Evolutionary conservation across 129 eudicot species (phyloP).

Genomic region (Rutidosis leptorrhynchoides): DNA sequence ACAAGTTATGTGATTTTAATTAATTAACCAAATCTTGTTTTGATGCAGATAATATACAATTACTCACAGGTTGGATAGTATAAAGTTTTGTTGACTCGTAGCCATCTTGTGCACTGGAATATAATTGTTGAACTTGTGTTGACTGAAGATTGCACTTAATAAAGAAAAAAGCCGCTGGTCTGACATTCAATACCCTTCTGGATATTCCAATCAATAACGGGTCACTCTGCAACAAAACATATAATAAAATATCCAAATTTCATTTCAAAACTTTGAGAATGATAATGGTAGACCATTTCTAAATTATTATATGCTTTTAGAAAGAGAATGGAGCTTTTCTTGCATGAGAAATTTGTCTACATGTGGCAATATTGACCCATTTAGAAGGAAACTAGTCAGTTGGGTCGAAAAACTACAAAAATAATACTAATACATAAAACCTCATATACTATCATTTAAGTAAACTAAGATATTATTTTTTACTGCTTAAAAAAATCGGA

Average conservation of each 20-base stretch:
- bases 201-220: constrained; percentile 90
- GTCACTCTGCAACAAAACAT: constrained; percentile 44
- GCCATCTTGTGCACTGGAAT: constrained; percentile 80
- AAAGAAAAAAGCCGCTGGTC: constrained; percentile 98
- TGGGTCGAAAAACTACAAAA: not conserved
- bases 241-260: not conserved
- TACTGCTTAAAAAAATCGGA: not conserved
- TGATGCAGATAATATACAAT: not conserved
- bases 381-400: not conserved
- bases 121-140: constrained; percentile 62
- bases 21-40: not conserved
- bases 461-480: not conserved
- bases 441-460: not conserved
- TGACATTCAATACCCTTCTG: constrained; percentile 72
- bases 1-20: not conserved
- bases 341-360: not conserved
- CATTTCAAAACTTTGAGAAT: not conserved
- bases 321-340: not conserved
- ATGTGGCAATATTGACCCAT: not conserved
- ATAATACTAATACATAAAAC: not conserved
- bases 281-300: not conserved
- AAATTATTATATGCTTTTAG: too few relatives aligned
- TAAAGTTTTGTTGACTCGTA: constrained; percentile 83
- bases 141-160: constrained; percentile 82
- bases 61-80: constrained; percentile 61